Evolutionary conservation across 2,329 filamentous ascomycete species (phyloP).

Genomic region (Chrysoporthe puriensis): DNA sequence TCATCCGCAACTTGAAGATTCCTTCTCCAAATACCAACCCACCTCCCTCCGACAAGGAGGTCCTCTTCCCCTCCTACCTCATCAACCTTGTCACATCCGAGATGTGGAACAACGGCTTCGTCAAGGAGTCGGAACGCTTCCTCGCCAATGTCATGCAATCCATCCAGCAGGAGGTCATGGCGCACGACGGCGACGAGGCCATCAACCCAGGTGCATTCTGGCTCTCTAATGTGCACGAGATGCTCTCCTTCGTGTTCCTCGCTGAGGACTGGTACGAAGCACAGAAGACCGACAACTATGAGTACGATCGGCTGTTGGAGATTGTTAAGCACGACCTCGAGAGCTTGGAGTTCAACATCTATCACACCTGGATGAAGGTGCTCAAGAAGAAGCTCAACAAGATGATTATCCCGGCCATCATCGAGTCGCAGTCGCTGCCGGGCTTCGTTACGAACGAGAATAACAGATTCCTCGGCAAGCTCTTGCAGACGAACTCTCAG

Average conservation of each 20-base stretch:
- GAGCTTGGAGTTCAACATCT: conserved; percentile 99
- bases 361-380: conserved; percentile 99
- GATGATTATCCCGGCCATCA: conserved; percentile 99
- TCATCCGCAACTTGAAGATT: conserved; percentile 96
- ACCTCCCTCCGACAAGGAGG: conserved; percentile 95
- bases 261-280: conserved; percentile 99
- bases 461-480: conserved; percentile 96
- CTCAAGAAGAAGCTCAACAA: conserved; percentile 99
- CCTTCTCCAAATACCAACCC: conserved; percentile 84
- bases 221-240: conserved; percentile 99
- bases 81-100: conserved; percentile 99
- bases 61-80: conserved; percentile 96
- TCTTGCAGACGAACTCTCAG: conserved; percentile 84
- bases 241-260: conserved; percentile 98
- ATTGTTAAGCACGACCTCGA: conserved; percentile 99
- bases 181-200: conserved; percentile 94
- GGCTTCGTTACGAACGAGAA: conserved; percentile 99
- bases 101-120: conserved; percentile 99
- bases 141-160: conserved; percentile 99
- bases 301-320: conserved; percentile 95
- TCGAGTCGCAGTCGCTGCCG: conserved; percentile 96
- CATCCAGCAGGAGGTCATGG: conserved; percentile 99
- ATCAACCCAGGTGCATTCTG: conserved; percentile 98
- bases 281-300: conserved; percentile 98
- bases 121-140: conserved; percentile 99